phyloP scores from a whole-genome alignment of 179 eudicot genomes.

The Heliamphora pulchella region DNA sequence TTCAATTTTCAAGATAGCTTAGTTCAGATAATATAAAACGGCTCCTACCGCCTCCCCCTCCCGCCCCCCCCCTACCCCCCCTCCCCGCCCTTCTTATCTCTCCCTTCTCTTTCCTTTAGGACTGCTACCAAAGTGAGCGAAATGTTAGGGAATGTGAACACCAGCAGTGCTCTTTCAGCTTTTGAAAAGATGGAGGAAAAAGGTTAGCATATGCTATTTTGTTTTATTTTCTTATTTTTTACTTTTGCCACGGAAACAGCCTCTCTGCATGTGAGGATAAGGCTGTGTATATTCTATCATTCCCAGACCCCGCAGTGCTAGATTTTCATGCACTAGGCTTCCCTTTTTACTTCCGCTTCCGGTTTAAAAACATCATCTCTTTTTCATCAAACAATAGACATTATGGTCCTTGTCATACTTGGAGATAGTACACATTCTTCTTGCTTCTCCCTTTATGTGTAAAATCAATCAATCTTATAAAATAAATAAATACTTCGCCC shows the following conservation, averaged over 20 bases:
- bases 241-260: too few species aligned
- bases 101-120: too few species aligned
- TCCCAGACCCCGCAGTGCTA: too few species aligned
- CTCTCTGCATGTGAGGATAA: too few species aligned
- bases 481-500: too few species aligned
- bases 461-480: too few species aligned
- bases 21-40: background rate
- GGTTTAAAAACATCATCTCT: background rate
- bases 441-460: too few species aligned
- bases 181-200: slow-evolving; percentile 98
- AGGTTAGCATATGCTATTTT: slow-evolving; percentile 32
- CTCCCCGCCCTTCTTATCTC: too few species aligned
- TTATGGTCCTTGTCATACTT: background rate
- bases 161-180: slow-evolving; percentile 92
- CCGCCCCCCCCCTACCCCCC: too few species aligned
- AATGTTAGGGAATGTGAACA: slow-evolving; percentile 92
- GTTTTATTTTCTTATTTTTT: background rate
- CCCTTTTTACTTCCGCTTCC: background rate
- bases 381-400: background rate
- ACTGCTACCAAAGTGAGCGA: slow-evolving; percentile 91
- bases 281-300: too few species aligned
- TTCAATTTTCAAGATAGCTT: slow-evolving; percentile 4
- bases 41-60: background rate
- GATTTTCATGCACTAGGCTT: too few species aligned
- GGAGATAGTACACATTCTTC: too few species aligned